phyloP scores from a whole-genome alignment of 129 eudicot genomes.

The Daucus carota region DNA sequence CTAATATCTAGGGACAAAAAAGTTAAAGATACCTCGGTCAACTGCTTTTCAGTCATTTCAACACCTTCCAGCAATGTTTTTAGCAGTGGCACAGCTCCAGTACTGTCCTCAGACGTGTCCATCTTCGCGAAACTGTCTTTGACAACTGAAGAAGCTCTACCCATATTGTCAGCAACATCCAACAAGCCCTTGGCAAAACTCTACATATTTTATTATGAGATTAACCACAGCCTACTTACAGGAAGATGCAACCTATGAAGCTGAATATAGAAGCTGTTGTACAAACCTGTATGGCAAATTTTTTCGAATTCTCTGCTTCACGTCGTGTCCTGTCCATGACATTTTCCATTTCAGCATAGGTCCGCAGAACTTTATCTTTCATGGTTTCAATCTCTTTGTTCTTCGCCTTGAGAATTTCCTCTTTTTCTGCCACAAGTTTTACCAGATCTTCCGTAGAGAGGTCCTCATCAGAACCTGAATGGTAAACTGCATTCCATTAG shows the following conservation, averaged over 20 bases:
- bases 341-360: slow-evolving; percentile 86
- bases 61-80: slow-evolving; percentile 87
- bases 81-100: slow-evolving; percentile 77
- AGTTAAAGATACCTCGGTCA: slow-evolving; percentile 54
- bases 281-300: slow-evolving; percentile 74
- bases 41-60: slow-evolving; percentile 89
- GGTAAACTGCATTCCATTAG: slow-evolving; percentile 22
- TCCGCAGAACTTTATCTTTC: slow-evolving; percentile 70
- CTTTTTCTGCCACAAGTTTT: slow-evolving; percentile 63
- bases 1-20: neutral
- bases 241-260: neutral
- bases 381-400: slow-evolving; percentile 47
- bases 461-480: slow-evolving; percentile 42
- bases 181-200: slow-evolving; percentile 72
- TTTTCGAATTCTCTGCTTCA: slow-evolving; percentile 78
- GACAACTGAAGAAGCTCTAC: slow-evolving; percentile 72
- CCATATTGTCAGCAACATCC: slow-evolving; percentile 88
- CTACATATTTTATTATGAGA: slow-evolving; percentile 38
- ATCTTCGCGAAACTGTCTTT: slow-evolving; percentile 71
- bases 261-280: neutral
- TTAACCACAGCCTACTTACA: neutral
- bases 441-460: slow-evolving; percentile 64
- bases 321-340: slow-evolving; percentile 72
- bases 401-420: slow-evolving; percentile 41
- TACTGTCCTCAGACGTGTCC: slow-evolving; percentile 59